Evolutionary conservation across 2,329 filamentous ascomycete genomes (phyloP), one percentile per base, ranked within the genome.

Genomic region (Phyllosticta ampelicida): DNA sequence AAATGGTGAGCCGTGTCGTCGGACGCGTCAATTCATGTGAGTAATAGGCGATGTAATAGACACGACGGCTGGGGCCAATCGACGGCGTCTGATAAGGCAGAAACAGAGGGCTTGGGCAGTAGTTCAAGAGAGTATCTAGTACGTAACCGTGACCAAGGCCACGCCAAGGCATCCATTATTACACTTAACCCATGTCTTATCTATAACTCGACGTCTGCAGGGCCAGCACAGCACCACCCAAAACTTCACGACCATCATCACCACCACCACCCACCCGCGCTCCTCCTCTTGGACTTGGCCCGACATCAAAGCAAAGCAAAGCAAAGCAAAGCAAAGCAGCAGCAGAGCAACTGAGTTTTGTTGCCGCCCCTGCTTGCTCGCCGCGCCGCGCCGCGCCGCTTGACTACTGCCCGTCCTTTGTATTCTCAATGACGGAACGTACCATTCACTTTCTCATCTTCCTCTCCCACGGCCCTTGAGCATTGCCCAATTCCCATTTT

Each of bases 361-460:
- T 26, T 26, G 21, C 49, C n/a, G 5, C 19, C 9, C 49, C 18
- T 20, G 21, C 49, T 23, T 21, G 21, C 19, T 26, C 49, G 18
- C 48, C 48, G 23, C 23, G 23, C 23, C 23, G 23, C n/a, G n/a
- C n/a, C n/a, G n/a, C n/a, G n/a, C n/a, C n/a, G n/a, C n/a, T n/a
- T n/a, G n/a, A n/a, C n/a, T n/a, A n/a, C 8, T 20, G 5, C 48
- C 13, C n/a, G 2, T 19, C 18, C 49, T 8, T n/a, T 6, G 16
- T 19, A 8, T 18, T 21, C 51, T 53, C 21, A 73, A 74, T 74
- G 72, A 74, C 72, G 64, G 68, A 70, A 65, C 69, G 69, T 65
- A 72, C 66, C 65, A 71, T 71, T 63, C 65, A 70, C 66, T 70
- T 73, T 63, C 71, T 74, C 65, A 71, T 74, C 53, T 71, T 73